Evolutionary conservation across 257 asterid genomes (phyloP), one percentile per base, ranked within the genome.

Genomic region (Forsythia viridissima): DNA sequence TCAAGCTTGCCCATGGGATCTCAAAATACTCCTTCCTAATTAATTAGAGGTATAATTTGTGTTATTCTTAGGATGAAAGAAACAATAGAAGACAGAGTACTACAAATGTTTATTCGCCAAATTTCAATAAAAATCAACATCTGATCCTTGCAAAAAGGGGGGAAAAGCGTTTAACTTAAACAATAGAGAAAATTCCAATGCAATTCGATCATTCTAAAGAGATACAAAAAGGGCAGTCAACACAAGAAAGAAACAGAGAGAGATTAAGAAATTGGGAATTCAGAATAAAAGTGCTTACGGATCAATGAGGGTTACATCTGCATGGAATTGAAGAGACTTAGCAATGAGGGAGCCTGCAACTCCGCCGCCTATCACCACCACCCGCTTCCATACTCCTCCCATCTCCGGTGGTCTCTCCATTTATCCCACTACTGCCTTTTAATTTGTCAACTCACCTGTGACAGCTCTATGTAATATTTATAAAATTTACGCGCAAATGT

Each of bases 341-440:
- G 97, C 97, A 82, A 94, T 59, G 70, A 94, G 86, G 24, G 98
- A 87, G 39, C 97, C 98, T 0, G 96, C 97, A 0, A 94, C 94
- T 82, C 98, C 98, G 16, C 98, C 97, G 66, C 98, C 97, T 4
- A 94, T 85, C 69, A 94, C 94, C 87, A 88, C 97, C 86, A 92
- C 95, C 79, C 92, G 87, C 88, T 89, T 92, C 91, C 97, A 90
- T 21, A 88, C 92, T n/a, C 91, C 90, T 52, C 77, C 84, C 84
- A 82, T 38, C 81, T 88, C 93, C 81, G 85, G 74, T 48, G 88
- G 80, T 73, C 61, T 76, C 80, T 86, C 81, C 89, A 77, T 88
- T 89, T 86, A 40, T 71, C 51, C 75, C 68, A 15, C 79, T 67
- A 59, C 65, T 18, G 39, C 55, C 24, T 75, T 68, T 79, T 30